These are phyloP conservation scores for Bocquillonia castaneifolia DNA, from an alignment of 441 rosid species.

Conservation along the genomic window DNA sequence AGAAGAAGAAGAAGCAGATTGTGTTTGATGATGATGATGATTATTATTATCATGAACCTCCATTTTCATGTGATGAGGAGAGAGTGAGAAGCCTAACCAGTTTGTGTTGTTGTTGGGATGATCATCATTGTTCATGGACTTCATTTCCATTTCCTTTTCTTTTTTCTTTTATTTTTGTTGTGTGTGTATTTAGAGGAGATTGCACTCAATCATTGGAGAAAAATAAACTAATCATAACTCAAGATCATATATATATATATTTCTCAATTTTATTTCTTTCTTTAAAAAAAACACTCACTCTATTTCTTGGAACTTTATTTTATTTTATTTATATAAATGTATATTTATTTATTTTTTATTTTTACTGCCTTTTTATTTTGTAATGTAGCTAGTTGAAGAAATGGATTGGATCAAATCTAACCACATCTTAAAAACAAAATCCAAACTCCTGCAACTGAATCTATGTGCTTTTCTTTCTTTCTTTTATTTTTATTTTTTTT, in stretches of 20 bases:
- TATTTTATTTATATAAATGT: neutral
- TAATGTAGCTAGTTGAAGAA: slow-evolving; percentile 32
- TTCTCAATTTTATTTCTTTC: neutral
- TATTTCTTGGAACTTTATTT: too few species aligned
- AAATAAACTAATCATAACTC: slow-evolving; percentile 38
- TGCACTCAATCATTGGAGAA: slow-evolving; percentile 57
- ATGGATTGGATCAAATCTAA: slow-evolving; percentile 36
- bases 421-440: slow-evolving; percentile 30
- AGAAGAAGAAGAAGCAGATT: slow-evolving; percentile 28
- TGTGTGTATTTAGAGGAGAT: slow-evolving; percentile 19
- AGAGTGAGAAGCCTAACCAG: slow-evolving; percentile 79
- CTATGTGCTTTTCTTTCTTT: slow-evolving; percentile 23
- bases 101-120: slow-evolving; percentile 33
- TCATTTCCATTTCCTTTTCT: slow-evolving; percentile 44
- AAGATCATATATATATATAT: neutral
- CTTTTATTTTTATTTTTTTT: slow-evolving; percentile 12
- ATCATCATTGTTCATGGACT: slow-evolving; percentile 47
- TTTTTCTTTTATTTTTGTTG: too few species aligned
- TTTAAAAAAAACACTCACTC: too few species aligned
- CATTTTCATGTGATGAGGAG: slow-evolving; percentile 74
- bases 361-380: neutral
- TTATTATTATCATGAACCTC: slow-evolving; percentile 47
- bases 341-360: neutral
- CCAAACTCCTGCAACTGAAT: slow-evolving; percentile 42
- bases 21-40: slow-evolving; percentile 26